Conservation (phyloP, 2,329 filamentous ascomycete species). For the Neobulgaria alba region DNA sequence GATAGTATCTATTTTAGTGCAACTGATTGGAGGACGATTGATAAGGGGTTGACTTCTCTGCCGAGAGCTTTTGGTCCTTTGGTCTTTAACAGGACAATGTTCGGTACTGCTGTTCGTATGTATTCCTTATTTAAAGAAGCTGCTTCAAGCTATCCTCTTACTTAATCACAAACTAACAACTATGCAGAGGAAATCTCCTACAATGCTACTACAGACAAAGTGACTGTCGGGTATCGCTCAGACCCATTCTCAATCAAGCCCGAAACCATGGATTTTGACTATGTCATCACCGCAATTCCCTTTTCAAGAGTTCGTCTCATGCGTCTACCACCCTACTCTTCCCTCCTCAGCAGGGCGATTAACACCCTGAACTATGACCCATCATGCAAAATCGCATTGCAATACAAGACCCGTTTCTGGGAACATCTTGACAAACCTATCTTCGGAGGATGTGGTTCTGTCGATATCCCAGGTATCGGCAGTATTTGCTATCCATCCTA, state of each 20-base stretch:
- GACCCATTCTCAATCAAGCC: constrained; percentile 7
- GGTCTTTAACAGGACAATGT: constrained; percentile 46
- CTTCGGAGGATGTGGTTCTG: constrained; percentile 40
- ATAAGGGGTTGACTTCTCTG: too few species aligned
- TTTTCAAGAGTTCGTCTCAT: constrained; percentile 25
- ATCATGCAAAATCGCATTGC: constrained; percentile 54
- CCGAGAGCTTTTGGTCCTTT: constrained; percentile 56
- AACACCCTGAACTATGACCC: constrained; percentile 35
- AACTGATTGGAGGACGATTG: too few species aligned
- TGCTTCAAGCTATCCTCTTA: too few species aligned
- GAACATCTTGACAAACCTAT: constrained; percentile 38
- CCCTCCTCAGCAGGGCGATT: constrained; percentile 40
- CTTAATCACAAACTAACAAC: too few species aligned
- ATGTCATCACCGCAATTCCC: constrained; percentile 17
- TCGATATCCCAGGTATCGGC: constrained; percentile 52
- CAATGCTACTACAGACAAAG: constrained; percentile 39
- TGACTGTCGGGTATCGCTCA: constrained; percentile 50
- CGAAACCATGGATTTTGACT: constrained; percentile 17
- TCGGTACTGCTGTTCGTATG: constrained; percentile 49
- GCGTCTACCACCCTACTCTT: constrained; percentile 27
- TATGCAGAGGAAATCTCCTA: constrained; percentile 48
- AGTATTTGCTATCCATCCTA: constrained; percentile 60
- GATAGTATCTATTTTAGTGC: too few species aligned
- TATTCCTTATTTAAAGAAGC: too few species aligned
- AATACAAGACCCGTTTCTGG: constrained; percentile 58